A percentile compares a stretch with the other conserved stretches of the same genome.
phyloP scores from a whole-genome alignment of 169 alveolate genomes.

The Cryptosporidium parvum region DNA sequence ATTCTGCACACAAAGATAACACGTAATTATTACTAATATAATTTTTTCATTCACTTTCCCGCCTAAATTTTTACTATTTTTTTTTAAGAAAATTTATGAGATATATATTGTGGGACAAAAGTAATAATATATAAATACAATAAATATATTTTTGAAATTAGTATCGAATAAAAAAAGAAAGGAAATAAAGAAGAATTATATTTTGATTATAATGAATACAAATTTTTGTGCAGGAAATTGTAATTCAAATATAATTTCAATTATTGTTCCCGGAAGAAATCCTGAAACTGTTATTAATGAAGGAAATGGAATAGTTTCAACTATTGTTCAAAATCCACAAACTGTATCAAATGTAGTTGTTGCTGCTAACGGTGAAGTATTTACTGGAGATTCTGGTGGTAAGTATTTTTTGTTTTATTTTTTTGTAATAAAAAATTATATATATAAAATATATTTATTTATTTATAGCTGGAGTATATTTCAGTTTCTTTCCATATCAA shows the following conservation, averaged over 20 bases:
- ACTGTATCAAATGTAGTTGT: slow-evolving; percentile 35
- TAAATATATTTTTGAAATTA: no score
- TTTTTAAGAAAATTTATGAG: no score
- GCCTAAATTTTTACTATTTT: neutral
- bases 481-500: slow-evolving; percentile 61
- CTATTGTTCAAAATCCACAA: slow-evolving; percentile 45
- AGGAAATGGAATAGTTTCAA: slow-evolving; percentile 32
- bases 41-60: neutral
- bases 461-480: slow-evolving; percentile 42
- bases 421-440: neutral
- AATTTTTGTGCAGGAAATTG: slow-evolving; percentile 6
- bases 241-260: slow-evolving; percentile 13
- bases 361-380: slow-evolving; percentile 1
- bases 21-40: neutral
- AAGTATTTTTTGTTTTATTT: neutral
- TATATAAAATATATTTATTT: neutral
- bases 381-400: slow-evolving; percentile 64
- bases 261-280: slow-evolving; percentile 47
- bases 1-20: neutral
- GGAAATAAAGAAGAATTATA: neutral
- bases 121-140: no score
- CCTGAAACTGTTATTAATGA: slow-evolving; percentile 42
- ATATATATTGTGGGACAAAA: neutral
- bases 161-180: neutral
- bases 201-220: neutral